These are phyloP conservation scores for Aspergillus sp. DNA, from an alignment of 2,329 filamentous ascomycete species.

Conservation along the genomic window DNA sequence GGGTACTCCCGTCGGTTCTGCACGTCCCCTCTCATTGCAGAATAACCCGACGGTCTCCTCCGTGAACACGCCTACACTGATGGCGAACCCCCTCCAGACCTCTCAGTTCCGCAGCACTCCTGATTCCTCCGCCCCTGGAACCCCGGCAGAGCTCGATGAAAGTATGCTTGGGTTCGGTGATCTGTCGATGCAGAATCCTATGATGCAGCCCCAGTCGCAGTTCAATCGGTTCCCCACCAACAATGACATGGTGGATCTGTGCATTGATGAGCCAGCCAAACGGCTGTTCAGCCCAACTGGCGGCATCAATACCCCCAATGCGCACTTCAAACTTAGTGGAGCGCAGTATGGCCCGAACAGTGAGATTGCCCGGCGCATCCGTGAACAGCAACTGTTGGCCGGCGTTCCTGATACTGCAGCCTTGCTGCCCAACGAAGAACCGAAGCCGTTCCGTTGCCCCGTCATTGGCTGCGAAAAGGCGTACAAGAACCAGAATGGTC, in stretches of 20 bases:
- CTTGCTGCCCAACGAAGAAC: slow-evolving; percentile 71
- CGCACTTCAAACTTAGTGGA: slow-evolving; percentile 72
- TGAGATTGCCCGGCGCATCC: slow-evolving; percentile 66
- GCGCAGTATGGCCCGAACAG: slow-evolving; percentile 75
- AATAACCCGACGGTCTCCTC: slow-evolving; percentile 97
- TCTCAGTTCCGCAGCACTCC: slow-evolving; percentile 56
- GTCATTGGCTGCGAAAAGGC: slow-evolving; percentile 99
- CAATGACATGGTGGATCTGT: slow-evolving; percentile 58
- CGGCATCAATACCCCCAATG: slow-evolving; percentile 64
- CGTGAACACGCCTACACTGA: slow-evolving; percentile 90
- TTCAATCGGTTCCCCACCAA: slow-evolving; percentile 45
- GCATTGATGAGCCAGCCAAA: slow-evolving; percentile 93
- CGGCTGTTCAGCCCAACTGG: slow-evolving; percentile 84
- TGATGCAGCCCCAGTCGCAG: slow-evolving; percentile 43
- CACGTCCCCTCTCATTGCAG: slow-evolving; percentile 69
- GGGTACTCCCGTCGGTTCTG: slow-evolving; percentile 74
- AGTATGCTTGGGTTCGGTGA: slow-evolving; percentile 65
- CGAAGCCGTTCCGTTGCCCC: slow-evolving; percentile 96
- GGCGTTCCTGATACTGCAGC: slow-evolving; percentile 50
- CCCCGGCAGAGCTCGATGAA: slow-evolving; percentile 72
- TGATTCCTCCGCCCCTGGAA: slow-evolving; percentile 67
- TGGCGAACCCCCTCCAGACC: slow-evolving; percentile 68
- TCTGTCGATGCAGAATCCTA: slow-evolving; percentile 54
- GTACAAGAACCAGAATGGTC: slow-evolving; percentile 98
- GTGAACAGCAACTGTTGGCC: slow-evolving; percentile 63